These are phyloP conservation scores for Fusarium duplospermum DNA, from an alignment of 2,329 filamentous ascomycete species.

Conservation along the genomic window DNA sequence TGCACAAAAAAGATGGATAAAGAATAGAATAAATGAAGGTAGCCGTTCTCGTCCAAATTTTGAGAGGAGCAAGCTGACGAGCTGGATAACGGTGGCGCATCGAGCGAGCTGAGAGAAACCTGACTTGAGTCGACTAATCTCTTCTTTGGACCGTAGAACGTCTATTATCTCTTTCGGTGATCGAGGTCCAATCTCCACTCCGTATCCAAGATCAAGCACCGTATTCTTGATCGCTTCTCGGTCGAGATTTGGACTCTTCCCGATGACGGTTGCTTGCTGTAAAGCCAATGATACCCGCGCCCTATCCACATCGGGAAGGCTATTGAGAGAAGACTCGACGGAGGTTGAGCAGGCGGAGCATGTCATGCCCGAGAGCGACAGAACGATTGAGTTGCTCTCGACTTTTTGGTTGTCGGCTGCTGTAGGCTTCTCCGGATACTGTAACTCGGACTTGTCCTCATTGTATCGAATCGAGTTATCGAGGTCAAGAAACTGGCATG, in stretches of 20 bases:
- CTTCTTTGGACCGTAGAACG: conserved; percentile 1
- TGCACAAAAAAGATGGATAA: neutral
- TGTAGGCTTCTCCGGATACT: neutral
- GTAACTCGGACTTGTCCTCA: neutral
- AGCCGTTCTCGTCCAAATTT: neutral
- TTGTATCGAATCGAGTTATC: conserved; percentile 16
- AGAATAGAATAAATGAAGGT: neutral
- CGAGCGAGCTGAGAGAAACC: conserved; percentile 2
- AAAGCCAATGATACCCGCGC: neutral
- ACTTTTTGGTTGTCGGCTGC: neutral
- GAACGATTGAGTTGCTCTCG: neutral
- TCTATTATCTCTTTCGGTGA: conserved; percentile 6
- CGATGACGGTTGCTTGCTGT: conserved; percentile 11
- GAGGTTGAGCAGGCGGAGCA: conserved; percentile 6
- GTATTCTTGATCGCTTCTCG: neutral
- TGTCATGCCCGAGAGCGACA: conserved; percentile 8
- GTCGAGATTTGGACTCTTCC: neutral
- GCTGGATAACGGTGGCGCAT: neutral
- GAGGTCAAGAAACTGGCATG: conserved; percentile 13
- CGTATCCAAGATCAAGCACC: conserved; percentile 5
- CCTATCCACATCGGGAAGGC: neutral
- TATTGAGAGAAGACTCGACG: neutral
- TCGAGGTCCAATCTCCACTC: neutral
- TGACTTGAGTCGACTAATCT: neutral
- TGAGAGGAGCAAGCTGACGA: neutral